These are phyloP conservation scores for Agaricus subrufescens DNA, from an alignment of 768 basidiomycete species.

Conservation along the genomic window DNA sequence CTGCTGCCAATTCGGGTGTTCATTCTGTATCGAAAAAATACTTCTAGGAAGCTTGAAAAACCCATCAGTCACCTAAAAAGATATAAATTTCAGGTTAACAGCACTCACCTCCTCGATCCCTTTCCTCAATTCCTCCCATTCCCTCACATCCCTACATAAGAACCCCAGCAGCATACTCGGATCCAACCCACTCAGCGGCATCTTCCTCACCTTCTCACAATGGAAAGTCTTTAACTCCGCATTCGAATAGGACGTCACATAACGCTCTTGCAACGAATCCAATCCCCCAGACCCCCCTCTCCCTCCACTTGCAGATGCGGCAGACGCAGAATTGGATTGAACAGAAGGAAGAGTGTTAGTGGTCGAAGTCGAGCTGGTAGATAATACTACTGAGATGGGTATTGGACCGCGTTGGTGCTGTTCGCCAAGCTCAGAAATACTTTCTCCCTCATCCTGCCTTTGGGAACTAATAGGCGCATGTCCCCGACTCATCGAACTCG, in stretches of 20 bases:
- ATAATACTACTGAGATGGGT: slow-evolving; percentile 1
- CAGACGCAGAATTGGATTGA: slow-evolving; percentile 19
- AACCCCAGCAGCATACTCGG: slow-evolving; percentile 98
- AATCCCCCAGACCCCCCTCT: slow-evolving; percentile 16
- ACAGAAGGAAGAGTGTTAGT: slow-evolving; percentile 13
- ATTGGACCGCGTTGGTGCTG: not conserved
- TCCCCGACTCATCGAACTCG: slow-evolving; percentile 39
- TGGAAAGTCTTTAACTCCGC: slow-evolving; percentile 86
- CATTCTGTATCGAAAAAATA: slow-evolving; percentile 85
- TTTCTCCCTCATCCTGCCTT: too few relatives aligned
- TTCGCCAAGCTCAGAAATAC: not conserved
- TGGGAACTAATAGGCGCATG: slow-evolving; percentile 36
- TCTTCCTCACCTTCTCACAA: slow-evolving; percentile 94
- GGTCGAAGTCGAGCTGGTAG: slow-evolving; percentile 13
- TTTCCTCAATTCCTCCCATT: slow-evolving; percentile 79
- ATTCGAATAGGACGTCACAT: slow-evolving; percentile 66
- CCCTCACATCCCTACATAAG: slow-evolving; percentile 72
- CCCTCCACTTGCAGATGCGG: not conserved
- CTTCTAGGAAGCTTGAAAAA: slow-evolving; percentile 48
- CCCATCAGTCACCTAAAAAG: slow-evolving; percentile 4
- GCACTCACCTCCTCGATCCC: slow-evolving; percentile 67
- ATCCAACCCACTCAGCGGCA: slow-evolving; percentile 86
- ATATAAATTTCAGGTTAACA: not conserved
- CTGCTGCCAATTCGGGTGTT: slow-evolving; percentile 75
- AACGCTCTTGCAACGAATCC: slow-evolving; percentile 56